A percentile compares a stretch with the other conserved stretches of the same genome.
Evolutionary conservation across 2,329 filamentous ascomycete species (phyloP).

Genomic region (Ascochyta rabiei): DNA sequence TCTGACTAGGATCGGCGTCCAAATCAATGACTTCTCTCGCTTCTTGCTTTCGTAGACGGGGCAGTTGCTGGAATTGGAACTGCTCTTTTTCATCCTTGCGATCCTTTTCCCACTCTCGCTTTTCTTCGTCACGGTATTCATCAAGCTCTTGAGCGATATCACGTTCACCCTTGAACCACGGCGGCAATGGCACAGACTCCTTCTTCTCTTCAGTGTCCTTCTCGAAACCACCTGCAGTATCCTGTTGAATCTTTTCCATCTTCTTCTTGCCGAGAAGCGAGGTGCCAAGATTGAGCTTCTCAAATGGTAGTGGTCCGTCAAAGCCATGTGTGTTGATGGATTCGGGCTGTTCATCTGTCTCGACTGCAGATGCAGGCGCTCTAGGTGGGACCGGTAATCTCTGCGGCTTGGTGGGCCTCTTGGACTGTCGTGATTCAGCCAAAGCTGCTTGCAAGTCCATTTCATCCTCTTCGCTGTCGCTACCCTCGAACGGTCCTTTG

Average conservation of each 20-base stretch:
- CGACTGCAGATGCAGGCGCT: conserved; percentile 16
- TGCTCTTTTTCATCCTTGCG: conserved; percentile 61
- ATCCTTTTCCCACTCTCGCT: conserved; percentile 60
- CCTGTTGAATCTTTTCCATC: conserved; percentile 59
- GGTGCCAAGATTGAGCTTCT: conserved; percentile 74
- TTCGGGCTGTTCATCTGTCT: conserved; percentile 40
- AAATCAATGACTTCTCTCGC: conserved; percentile 56
- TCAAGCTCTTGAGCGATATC: conserved; percentile 62
- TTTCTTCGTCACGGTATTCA: conserved; percentile 51
- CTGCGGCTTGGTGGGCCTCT: conserved; percentile 45
- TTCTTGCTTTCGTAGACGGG: conserved; percentile 63
- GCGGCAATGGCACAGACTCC: conserved; percentile 69
- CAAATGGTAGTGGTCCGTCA: conserved; percentile 86
- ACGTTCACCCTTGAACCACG: conserved; percentile 70
- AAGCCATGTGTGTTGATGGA: conserved; percentile 63
- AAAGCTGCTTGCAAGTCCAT: conserved; percentile 80
- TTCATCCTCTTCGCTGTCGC: conserved; percentile 71
- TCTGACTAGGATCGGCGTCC: conserved; percentile 51
- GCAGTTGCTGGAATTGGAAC: conserved; percentile 68
- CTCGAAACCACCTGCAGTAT: conserved; percentile 70
- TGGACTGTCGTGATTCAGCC: conserved; percentile 68
- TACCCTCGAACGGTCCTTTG: conserved; percentile 49
- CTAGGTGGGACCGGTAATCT: conserved; percentile 30
- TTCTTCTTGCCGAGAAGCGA: conserved; percentile 61
- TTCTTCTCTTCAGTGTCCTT: conserved; percentile 51